These are phyloP conservation scores for Pisolithus tinctorius DNA, from an alignment of 768 basidiomycete species.

Conservation along the genomic window DNA sequence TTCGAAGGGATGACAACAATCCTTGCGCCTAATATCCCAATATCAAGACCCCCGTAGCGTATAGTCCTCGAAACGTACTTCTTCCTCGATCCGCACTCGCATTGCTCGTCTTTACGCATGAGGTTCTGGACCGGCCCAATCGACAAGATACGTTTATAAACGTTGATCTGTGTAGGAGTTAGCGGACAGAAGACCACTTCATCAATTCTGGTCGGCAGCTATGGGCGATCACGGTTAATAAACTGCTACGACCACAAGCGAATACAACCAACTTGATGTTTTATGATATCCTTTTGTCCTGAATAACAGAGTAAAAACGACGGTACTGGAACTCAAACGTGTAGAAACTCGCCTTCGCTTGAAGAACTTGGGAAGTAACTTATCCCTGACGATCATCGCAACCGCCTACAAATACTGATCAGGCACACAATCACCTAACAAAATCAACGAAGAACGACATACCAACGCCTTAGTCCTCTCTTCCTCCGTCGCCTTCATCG, in stretches of 20 bases:
- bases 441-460: conserved; percentile 9
- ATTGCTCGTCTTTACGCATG: conserved; percentile 61
- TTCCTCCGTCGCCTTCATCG: conserved; percentile 54
- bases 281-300: conserved; percentile 76
- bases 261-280: conserved; percentile 43
- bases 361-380: conserved; percentile 78
- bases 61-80: conserved; percentile 33
- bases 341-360: conserved; percentile 52
- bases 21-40: conserved; percentile 42
- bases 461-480: conserved; percentile 52
- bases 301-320: neutral
- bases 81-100: conserved; percentile 60
- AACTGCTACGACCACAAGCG: neutral
- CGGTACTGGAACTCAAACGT: neutral
- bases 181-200: conserved; percentile 93
- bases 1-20: conserved; percentile 46
- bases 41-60: neutral
- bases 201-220: conserved; percentile 87
- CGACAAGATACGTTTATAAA: conserved; percentile 67
- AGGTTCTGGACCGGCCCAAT: conserved; percentile 65
- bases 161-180: conserved; percentile 57
- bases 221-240: neutral
- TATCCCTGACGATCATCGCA: conserved; percentile 54
- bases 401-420: conserved; percentile 35
- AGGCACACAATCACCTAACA: neutral